These are phyloP conservation scores for Periconia digitata DNA, from an alignment of 2,329 filamentous ascomycete species.

Conservation along the genomic window DNA sequence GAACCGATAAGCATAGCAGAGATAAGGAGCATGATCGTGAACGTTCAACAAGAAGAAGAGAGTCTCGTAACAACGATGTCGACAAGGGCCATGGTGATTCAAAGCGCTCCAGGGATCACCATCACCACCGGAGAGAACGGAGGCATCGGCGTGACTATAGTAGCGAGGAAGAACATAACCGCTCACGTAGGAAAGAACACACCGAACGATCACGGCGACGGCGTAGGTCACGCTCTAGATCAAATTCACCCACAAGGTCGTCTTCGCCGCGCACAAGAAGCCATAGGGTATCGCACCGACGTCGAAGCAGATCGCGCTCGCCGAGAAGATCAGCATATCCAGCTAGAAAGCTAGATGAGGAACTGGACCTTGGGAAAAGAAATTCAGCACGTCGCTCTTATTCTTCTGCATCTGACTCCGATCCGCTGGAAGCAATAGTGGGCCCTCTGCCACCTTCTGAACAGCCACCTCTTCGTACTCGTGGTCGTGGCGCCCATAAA, in stretches of 20 bases:
- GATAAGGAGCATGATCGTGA: conserved; percentile 16
- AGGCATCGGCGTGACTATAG: conserved; percentile 8
- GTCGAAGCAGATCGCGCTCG: conserved; percentile 17
- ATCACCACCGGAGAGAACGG: conserved; percentile 14
- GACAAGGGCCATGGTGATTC: conserved; percentile 13
- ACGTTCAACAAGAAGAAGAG: conserved; percentile 16
- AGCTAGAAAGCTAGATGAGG: neutral
- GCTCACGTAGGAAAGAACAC: conserved; percentile 11
- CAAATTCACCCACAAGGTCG: conserved; percentile 22
- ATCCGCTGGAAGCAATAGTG: conserved; percentile 74
- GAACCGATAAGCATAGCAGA: conserved; percentile 5
- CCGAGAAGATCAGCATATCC: neutral
- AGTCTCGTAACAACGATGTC: conserved; percentile 14
- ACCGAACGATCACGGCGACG: conserved; percentile 13
- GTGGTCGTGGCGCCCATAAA: conserved; percentile 35
- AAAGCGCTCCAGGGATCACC: conserved; percentile 20
- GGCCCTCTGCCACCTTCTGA: conserved; percentile 67
- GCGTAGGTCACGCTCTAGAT: conserved; percentile 19
- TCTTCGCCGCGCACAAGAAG: conserved; percentile 16
- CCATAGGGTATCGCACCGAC: conserved; percentile 10
- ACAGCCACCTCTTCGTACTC: conserved; percentile 43
- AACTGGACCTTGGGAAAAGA: conserved; percentile 1
- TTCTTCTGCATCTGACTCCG: conserved; percentile 54
- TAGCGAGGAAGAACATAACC: conserved; percentile 11
- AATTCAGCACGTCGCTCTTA: conserved; percentile 11